Evolutionary conservation across 2,329 filamentous ascomycete species (phyloP).

Genomic region (Aureobasidium sp.): DNA sequence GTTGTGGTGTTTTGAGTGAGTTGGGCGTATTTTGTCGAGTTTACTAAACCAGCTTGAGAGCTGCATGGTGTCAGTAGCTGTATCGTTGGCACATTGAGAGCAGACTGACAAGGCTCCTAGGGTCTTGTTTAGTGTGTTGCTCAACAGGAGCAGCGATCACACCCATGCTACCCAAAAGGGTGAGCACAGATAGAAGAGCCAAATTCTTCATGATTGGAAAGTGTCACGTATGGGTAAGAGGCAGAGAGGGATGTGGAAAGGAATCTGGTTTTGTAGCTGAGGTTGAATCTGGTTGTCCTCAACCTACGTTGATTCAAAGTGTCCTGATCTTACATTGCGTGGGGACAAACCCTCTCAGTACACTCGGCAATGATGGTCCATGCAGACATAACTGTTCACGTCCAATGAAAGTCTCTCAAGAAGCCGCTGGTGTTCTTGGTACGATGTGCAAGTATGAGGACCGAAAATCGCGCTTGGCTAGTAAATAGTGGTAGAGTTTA

Average conservation of each 20-base stretch:
- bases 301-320: neutral
- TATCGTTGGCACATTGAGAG: neutral
- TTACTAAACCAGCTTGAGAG: neutral
- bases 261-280: neutral
- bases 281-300: neutral
- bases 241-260: neutral
- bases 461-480: neutral
- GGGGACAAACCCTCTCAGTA: neutral
- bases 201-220: neutral
- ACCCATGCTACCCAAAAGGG: neutral
- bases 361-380: neutral
- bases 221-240: neutral
- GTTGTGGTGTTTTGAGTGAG: neutral
- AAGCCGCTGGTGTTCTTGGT: neutral
- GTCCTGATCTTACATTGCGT: neutral
- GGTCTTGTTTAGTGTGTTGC: neutral
- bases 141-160: neutral
- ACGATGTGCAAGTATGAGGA: neutral
- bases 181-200: neutral
- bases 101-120: neutral
- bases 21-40: neutral
- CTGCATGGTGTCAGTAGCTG: neutral
- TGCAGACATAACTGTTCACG: neutral
- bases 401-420: neutral
- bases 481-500: neutral